Base-by-base conservation (phyloP, 495 filamentous ascomycete genomes). In the Zalerion maritima region DNA sequence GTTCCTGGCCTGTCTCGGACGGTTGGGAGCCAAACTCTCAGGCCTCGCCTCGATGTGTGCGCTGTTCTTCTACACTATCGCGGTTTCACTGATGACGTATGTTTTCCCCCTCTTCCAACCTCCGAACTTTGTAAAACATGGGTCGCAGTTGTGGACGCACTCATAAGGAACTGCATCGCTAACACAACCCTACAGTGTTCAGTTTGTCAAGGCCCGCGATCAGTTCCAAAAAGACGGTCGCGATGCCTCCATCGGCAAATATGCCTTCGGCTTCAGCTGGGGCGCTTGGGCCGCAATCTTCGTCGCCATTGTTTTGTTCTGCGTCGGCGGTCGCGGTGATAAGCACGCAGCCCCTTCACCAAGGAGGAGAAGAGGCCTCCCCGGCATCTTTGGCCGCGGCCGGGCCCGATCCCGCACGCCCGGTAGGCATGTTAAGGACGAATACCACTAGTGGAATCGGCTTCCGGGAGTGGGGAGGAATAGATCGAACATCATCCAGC, bases 201-300 rank as follows among this genome's bases (percentile, higher is more conserved):
- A 72, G 31, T 86, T 71, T 40, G 81, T 92, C 32, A 61, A 75
- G 49, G 78, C 71, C 41, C 82, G 84, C 40, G 55, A 84, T 46
- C 60, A 55, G 11, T 91, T 92, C 60, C 56, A 54, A 17, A 32
- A 42, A 19, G 66, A 60, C 33, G 67, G 65, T 41, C 67, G 74
- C 24, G 29, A 35, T 20, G 70, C 85, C 14, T 49, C 40, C 5
- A 50, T 94, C 4, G 85, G 85, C 15, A 40, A 52, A 10, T 81
- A 83, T 37, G 74, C 78, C 5, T 86, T 80, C 41, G 85, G 70
- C 16, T 93, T 92, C 57, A 82, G 77, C 55, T 94, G 85, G 85
- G 75, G 75, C 2, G 67, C 81, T 3, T 70, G 75, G 43, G 70
- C 63, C 1, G 74, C 70, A 26, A 64, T 81, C 26, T 55, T 86